Conservation (phyloP, 345 rosid genomes). For the Euphorbia pulcherrima region DNA sequence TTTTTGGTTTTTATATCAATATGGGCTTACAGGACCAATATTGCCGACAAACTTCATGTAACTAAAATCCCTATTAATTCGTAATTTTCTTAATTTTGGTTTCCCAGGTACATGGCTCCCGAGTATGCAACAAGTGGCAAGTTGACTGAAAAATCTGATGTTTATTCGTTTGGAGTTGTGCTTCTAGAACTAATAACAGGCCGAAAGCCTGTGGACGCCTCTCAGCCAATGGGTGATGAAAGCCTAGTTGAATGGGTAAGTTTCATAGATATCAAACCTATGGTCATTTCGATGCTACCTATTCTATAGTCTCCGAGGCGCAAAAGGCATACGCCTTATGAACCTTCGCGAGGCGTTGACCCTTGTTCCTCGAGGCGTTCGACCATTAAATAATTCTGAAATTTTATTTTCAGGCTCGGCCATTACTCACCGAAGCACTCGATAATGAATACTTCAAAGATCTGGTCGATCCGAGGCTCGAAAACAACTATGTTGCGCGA, state of each 20-base stretch:
- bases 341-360: too few relatives aligned
- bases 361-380: too few relatives aligned
- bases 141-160: constrained; percentile 91
- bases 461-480: constrained; percentile 68
- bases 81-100: constrained; percentile 18
- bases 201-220: constrained; percentile 88
- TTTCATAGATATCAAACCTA: background rate
- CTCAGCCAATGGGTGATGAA: constrained; percentile 92
- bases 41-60: background rate
- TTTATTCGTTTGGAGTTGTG: constrained; percentile 92
- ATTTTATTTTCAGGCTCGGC: constrained; percentile 64
- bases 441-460: constrained; percentile 63
- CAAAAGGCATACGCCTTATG: too few relatives aligned
- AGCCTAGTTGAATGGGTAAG: constrained; percentile 98
- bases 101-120: constrained; percentile 91
- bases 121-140: constrained; percentile 97
- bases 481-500: constrained; percentile 45
- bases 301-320: too few relatives aligned
- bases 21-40: background rate
- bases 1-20: background rate
- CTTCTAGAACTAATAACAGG: constrained; percentile 95
- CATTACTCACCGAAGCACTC: constrained; percentile 69
- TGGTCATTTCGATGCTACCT: constrained; percentile 3
- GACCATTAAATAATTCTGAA: background rate
- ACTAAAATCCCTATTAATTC: background rate